Evolutionary conservation across 2,329 filamentous ascomycete genomes (phyloP).

Genomic region (Fusarium scirpi): DNA sequence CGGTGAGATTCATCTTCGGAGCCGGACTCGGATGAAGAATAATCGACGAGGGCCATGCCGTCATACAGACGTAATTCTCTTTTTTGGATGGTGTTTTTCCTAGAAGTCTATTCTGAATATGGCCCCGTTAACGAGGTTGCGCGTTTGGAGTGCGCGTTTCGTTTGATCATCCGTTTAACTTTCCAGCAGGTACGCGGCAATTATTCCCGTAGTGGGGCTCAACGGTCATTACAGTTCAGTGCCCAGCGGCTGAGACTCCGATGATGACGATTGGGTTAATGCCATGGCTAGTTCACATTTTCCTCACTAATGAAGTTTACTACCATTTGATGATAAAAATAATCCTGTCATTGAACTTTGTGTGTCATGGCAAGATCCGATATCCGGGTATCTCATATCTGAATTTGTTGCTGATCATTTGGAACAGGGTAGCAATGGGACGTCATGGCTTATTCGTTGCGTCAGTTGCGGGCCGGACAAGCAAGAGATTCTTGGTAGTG

Average conservation of each 20-base stretch:
- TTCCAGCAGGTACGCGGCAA: neutral
- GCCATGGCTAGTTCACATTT: neutral
- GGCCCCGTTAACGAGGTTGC: neutral
- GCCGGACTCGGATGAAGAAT: slow-evolving; percentile 55
- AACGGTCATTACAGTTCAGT: neutral
- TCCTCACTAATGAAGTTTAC: neutral
- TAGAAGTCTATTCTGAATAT: neutral
- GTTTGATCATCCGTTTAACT: neutral
- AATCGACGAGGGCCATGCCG: slow-evolving; percentile 73
- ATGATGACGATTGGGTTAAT: slow-evolving; percentile 6
- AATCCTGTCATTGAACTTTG: neutral
- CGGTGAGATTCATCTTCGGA: slow-evolving; percentile 40
- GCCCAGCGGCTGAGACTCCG: neutral
- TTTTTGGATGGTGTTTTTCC: neutral
- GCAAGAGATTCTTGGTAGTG: neutral
- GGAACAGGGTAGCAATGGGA: slow-evolving; percentile 30
- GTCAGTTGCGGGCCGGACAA: slow-evolving; percentile 9
- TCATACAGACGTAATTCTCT: slow-evolving; percentile 6
- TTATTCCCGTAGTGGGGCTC: slow-evolving; percentile 15
- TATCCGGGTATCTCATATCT: slow-evolving; percentile 3
- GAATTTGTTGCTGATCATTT: slow-evolving; percentile 9
- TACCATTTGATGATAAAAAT: neutral
- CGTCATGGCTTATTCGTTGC: slow-evolving; percentile 30
- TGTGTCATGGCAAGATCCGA: slow-evolving; percentile 11
- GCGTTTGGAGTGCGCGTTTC: slow-evolving; percentile 6